A percentile compares a stretch with the other conserved stretches of the same genome.
These are phyloP conservation scores for Exutisphaerella laricina DNA, from an alignment of 2,329 filamentous ascomycete species.

Conservation along the genomic window DNA sequence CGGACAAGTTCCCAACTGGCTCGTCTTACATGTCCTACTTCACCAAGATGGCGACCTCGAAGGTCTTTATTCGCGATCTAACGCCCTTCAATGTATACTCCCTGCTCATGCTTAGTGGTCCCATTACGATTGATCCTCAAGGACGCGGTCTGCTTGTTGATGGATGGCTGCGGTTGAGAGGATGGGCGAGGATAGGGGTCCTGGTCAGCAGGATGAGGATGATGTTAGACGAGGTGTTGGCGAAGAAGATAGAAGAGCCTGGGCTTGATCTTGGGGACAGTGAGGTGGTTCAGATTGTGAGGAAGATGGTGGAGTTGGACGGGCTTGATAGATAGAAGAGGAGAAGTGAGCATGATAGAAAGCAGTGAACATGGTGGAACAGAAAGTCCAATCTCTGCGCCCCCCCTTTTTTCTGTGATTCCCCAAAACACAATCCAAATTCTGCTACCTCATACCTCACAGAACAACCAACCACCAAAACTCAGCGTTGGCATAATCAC, in stretches of 20 bases:
- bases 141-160: conserved; percentile 85
- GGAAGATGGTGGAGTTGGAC: conserved; percentile 79
- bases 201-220: conserved; percentile 74
- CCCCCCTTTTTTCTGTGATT: too few relatives aligned
- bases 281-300: conserved; percentile 71
- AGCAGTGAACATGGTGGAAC: too few relatives aligned
- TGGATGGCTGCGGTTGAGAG: conserved; percentile 78
- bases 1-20: conserved; percentile 68
- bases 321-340: conserved; percentile 49
- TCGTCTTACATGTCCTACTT: conserved; percentile 84
- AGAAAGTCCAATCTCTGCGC: too few relatives aligned
- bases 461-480: too few relatives aligned
- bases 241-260: conserved; percentile 72
- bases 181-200: conserved; percentile 93
- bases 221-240: conserved; percentile 81
- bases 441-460: too few relatives aligned
- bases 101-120: conserved; percentile 79
- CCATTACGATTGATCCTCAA: conserved; percentile 77
- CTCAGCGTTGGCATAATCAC: too few relatives aligned
- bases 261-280: conserved; percentile 40
- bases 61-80: conserved; percentile 84
- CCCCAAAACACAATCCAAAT: too few relatives aligned
- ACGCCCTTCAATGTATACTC: conserved; percentile 92
- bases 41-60: conserved; percentile 82
- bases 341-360: too few relatives aligned